A percentile compares a stretch with the other conserved stretches of the same genome.
These are phyloP conservation scores for Chamaecyparis obtusa DNA, from an alignment of 75 land plant genomes.

Conservation along the genomic window DNA sequence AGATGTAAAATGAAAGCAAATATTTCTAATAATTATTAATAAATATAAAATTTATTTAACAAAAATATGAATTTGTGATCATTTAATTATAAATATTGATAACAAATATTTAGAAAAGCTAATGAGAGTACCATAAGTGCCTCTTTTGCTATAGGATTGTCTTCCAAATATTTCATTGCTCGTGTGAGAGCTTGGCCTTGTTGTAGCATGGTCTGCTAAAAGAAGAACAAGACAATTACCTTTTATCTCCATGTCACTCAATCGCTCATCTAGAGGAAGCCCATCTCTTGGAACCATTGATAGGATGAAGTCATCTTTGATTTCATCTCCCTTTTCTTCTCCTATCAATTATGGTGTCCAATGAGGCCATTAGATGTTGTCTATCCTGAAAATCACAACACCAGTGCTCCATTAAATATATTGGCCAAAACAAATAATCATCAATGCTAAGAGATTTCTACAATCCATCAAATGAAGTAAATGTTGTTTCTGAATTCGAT, in stretches of 20 bases:
- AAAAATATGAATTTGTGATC: no score
- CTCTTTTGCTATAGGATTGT: constrained; percentile 21
- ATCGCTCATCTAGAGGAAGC: constrained; percentile 23
- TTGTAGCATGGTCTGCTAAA: constrained; percentile 65
- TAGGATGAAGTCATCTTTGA: constrained; percentile 32
- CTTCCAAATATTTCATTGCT: constrained; percentile 49
- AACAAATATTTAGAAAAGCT: no score
- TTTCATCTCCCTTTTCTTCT: constrained; percentile 27
- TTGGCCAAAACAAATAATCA: no score
- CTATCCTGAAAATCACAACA: constrained; percentile 31
- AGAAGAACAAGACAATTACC: constrained; percentile 51
- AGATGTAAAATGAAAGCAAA: no score
- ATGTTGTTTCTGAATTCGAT: no score
- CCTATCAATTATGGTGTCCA: constrained; percentile 28
- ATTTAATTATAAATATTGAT: no score
- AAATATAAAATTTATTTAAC: no score
- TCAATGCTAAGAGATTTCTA: neutral
- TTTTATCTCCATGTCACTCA: constrained; percentile 38
- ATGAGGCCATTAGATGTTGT: constrained; percentile 30
- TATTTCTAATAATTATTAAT: no score
- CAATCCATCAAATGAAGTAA: no score
- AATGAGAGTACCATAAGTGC: no score
- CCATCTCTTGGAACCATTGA: constrained; percentile 22
- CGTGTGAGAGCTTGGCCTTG: constrained; percentile 58
- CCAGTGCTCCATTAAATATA: neutral